phyloP scores from a whole-genome alignment of 305 asterid genomes.

The Fraxinus albicans region DNA sequence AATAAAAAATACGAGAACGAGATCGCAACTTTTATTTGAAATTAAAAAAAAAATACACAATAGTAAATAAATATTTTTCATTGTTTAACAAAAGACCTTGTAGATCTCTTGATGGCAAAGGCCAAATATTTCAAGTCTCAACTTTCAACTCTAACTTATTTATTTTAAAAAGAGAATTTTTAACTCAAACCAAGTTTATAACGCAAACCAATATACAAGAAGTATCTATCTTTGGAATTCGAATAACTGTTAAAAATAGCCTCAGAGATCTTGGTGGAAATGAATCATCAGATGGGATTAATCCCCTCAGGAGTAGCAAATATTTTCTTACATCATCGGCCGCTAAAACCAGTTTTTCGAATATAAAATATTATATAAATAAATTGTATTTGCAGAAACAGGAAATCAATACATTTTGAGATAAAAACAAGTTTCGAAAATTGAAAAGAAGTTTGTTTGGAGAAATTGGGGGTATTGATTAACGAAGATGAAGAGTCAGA shows the following conservation, averaged over 20 bases:
- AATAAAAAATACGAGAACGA: too few species aligned
- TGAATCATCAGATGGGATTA: constrained; percentile 43
- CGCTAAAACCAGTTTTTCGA: background rate
- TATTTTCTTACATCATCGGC: constrained; percentile 56
- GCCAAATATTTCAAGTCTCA: too few species aligned
- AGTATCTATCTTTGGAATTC: too few species aligned
- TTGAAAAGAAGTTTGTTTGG: background rate
- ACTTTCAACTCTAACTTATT: too few species aligned
- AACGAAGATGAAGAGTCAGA: constrained; percentile 41
- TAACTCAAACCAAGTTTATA: too few species aligned
- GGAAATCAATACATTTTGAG: background rate
- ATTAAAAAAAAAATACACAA: too few species aligned
- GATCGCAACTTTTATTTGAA: too few species aligned
- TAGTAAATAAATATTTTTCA: too few species aligned
- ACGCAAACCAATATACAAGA: too few species aligned
- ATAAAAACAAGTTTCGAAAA: background rate
- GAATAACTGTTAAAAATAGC: constrained; percentile 8
- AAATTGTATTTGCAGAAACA: background rate
- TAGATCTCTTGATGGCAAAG: too few species aligned
- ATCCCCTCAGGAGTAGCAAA: constrained; percentile 79
- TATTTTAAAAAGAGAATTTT: too few species aligned
- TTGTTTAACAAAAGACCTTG: too few species aligned
- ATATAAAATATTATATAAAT: background rate
- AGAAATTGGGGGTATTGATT: background rate
- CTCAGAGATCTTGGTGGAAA: constrained; percentile 83